These are phyloP conservation scores for Brassica napus DNA, from an alignment of 345 rosid genomes.

Conservation along the genomic window Da-Ae NC_063449.1:47642501-47643000, in stretches of 20 bases:
- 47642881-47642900: constrained; percentile 54
- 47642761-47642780: constrained; percentile 41
- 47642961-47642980: constrained; percentile 16
- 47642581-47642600: constrained; percentile 19
- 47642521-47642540: background rate
- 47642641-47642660: constrained; percentile 52
- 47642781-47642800: constrained; percentile 40
- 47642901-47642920: constrained; percentile 36
- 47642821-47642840: constrained; percentile 60
- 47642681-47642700: constrained; percentile 40
- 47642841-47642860: constrained; percentile 49
- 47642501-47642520: constrained; percentile 12
- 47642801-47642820: constrained; percentile 52
- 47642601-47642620: background rate
- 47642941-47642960: constrained; percentile 32
- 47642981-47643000: constrained; percentile 24
- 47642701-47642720: constrained; percentile 44
- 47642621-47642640: constrained; percentile 34
- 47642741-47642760: constrained; percentile 35
- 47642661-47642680: constrained; percentile 42
- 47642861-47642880: constrained; percentile 53
- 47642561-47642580: constrained; percentile 11
- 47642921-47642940: constrained; percentile 17
- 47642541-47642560: background rate
- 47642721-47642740: constrained; percentile 57